phyloP scores from a whole-genome alignment of 2,329 filamentous ascomycete genomes.

The Monosporascus sp. region DNA sequence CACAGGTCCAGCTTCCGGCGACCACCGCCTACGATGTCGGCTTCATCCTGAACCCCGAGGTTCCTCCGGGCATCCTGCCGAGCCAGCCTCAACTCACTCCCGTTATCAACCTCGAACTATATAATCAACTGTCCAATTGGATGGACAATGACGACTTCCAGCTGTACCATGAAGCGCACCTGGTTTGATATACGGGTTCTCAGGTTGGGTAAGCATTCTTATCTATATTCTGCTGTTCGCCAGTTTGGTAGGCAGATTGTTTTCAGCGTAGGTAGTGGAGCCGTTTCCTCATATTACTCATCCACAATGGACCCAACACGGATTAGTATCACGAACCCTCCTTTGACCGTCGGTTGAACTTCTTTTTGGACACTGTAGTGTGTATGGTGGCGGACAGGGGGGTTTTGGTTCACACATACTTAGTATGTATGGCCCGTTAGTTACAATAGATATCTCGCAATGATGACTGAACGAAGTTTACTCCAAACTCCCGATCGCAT shows the following conservation, averaged over 20 bases:
- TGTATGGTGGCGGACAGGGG: too few relatives aligned
- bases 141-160: conserved; percentile 3
- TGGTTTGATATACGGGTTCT: not conserved
- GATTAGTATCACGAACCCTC: too few relatives aligned
- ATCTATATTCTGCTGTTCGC: not conserved
- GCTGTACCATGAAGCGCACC: conserved; percentile 2
- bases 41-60: conserved; percentile 8
- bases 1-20: not conserved
- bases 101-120: not conserved
- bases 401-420: too few relatives aligned
- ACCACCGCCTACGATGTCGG: conserved; percentile 10
- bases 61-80: not conserved
- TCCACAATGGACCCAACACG: too few relatives aligned
- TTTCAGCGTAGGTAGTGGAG: not conserved
- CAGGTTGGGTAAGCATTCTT: not conserved
- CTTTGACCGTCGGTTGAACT: too few relatives aligned
- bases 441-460: too few relatives aligned
- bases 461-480: too few relatives aligned
- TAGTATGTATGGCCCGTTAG: too few relatives aligned
- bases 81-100: not conserved
- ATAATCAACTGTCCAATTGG: conserved; percentile 5
- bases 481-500: too few relatives aligned
- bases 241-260: not conserved
- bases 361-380: too few relatives aligned
- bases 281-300: not conserved